These are phyloP conservation scores for Cladochytrium replicatum DNA, from an alignment of 192 early-diverging fungal species.

Conservation along the genomic window DNA sequence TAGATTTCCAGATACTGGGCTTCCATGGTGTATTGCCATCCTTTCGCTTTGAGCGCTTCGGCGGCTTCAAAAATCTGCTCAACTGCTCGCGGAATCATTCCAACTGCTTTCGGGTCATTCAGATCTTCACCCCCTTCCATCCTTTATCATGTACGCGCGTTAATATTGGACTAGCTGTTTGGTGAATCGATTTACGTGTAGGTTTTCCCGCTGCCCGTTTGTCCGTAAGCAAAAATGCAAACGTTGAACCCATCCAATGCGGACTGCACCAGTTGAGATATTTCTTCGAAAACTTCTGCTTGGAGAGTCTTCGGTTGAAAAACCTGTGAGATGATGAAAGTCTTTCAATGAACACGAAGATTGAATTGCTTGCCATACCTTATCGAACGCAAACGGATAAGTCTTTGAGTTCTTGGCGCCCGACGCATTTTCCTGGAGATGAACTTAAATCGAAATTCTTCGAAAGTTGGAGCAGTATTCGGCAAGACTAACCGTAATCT, in stretches of 20 bases:
- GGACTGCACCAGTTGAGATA: constrained; percentile 92
- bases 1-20: constrained; percentile 94
- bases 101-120: constrained; percentile 31
- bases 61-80: constrained; percentile 76
- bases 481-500: constrained; percentile 29
- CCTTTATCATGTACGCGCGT: constrained; percentile 4
- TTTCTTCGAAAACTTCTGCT: constrained; percentile 79
- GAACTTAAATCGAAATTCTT: constrained; percentile 9
- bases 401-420: constrained; percentile 47
- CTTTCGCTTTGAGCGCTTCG: constrained; percentile 57
- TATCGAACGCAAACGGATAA: constrained; percentile 78
- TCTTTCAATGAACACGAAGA: not conserved
- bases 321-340: constrained; percentile 31
- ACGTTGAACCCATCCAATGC: constrained; percentile 95
- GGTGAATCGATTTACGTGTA: constrained; percentile 16
- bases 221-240: constrained; percentile 96
- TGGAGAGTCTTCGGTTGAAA: constrained; percentile 64
- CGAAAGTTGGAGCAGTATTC: not conserved
- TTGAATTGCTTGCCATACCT: constrained; percentile 17
- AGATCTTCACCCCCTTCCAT: constrained; percentile 40
- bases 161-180: not conserved
- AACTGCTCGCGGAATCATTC: constrained; percentile 93
- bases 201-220: constrained; percentile 86
- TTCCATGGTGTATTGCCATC: constrained; percentile 82
- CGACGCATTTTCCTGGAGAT: constrained; percentile 23